These are phyloP conservation scores for Houttuynia cordata DNA, from an alignment of 164 flowering plant species.

Conservation along the genomic window DNA sequence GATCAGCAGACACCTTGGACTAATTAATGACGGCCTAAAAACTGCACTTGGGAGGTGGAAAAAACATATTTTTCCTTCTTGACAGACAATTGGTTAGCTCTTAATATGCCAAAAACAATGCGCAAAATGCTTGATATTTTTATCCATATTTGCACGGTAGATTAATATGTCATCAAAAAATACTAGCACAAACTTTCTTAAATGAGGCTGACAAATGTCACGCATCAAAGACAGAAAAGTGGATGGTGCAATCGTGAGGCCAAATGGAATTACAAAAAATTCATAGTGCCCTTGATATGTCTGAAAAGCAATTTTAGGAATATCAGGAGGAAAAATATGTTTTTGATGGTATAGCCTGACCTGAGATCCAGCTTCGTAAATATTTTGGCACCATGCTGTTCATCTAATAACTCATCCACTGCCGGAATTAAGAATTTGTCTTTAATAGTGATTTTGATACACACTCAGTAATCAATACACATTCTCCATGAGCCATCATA, in stretches of 20 bases:
- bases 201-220: not conserved
- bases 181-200: not conserved
- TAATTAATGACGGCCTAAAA: not conserved
- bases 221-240: not conserved
- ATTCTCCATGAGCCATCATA: not conserved
- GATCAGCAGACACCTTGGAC: not conserved
- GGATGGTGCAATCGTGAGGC: not conserved
- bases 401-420: not conserved
- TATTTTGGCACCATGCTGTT: not conserved
- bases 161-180: not conserved
- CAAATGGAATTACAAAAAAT: constrained; percentile 3
- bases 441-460: not conserved
- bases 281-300: constrained; percentile 4
- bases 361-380: constrained; percentile 1
- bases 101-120: not conserved
- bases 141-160: not conserved
- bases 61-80: not conserved
- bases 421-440: not conserved
- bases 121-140: not conserved
- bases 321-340: not conserved
- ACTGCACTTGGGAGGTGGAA: not conserved
- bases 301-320: not conserved
- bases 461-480: not conserved
- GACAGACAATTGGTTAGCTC: not conserved
- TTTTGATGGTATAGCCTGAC: constrained; percentile 4